Evolutionary conservation across 2,329 filamentous ascomycete genomes (phyloP), one percentile per base, ranked within the genome.

Genomic region (Epichloe hybrida): DNA sequence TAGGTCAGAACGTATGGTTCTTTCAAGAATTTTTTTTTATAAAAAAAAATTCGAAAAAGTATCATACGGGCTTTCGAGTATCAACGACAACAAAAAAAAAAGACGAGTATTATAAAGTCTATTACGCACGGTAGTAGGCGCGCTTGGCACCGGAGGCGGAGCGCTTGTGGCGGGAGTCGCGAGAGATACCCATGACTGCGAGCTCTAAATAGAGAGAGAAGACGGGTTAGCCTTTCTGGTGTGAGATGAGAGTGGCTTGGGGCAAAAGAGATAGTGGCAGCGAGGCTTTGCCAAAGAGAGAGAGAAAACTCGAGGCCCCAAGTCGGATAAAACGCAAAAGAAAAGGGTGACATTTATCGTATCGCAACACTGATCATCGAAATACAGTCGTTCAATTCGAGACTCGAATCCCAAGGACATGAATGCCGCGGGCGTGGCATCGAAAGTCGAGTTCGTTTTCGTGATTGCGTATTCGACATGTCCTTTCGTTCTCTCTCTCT

Each of bases 111-210:
- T 23, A 8, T 34, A 27, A 48, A 50, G 37, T 53, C 52, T 63
- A 54, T 61, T 70, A 84, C 81, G 77, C 77, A 84, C 87, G 83
- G 83, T 91, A 93, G 78, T 84, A 86, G 77, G 86, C 80, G 73
- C 86, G 84, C 86, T 98, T 98, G 70, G 94, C 93, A 82, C 93
- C 94, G 74, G 94, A 87, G 75, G 91, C 90, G 76, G 89, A 90
- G 79, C 93, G 90, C 87, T 98, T 98, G 85, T 98, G 93, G 80
- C 93, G 89, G 74, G 89, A 95, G 80, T 97, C 91, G 80, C 93
- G 88, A 77, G 91, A 96, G 80, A 98, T 97, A 98, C 93, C 87
- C 86, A 91, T 91, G 79, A 84, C 86, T 86, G 83, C 83, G 76
- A 77, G 79, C 77, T 79, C 79, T 84, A 72, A 17, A 35, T 60